These are phyloP conservation scores for Thalassiosira gravida DNA, from an alignment of 352 stramenopile genomes.

Conservation along the genomic window DNA sequence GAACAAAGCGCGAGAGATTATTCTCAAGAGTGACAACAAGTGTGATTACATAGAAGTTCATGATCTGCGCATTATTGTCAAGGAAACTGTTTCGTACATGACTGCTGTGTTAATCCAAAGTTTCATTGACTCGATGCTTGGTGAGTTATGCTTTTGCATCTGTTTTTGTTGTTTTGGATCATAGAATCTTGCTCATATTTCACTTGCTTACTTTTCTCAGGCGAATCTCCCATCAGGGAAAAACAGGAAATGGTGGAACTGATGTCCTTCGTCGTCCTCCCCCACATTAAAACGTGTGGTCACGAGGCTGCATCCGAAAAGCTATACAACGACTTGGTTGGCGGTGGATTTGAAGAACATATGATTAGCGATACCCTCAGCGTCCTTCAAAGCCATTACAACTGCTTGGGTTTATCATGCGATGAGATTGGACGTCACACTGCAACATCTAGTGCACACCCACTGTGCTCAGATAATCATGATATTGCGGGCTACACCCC, in stretches of 20 bases:
- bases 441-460: slow-evolving; percentile 17
- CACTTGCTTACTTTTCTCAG: slow-evolving; percentile 50
- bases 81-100: slow-evolving; percentile 66
- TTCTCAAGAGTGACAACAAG: slow-evolving; percentile 29
- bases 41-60: slow-evolving; percentile 34
- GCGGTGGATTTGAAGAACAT: slow-evolving; percentile 30
- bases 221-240: slow-evolving; percentile 34
- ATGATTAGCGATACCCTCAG: slow-evolving; percentile 44
- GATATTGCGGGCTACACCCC: slow-evolving; percentile 58
- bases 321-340: slow-evolving; percentile 60
- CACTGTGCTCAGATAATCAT: slow-evolving; percentile 47
- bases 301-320: slow-evolving; percentile 48
- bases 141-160: slow-evolving; percentile 34
- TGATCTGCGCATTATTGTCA: slow-evolving; percentile 59
- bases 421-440: slow-evolving; percentile 60
- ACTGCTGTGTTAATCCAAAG: slow-evolving; percentile 62
- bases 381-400: slow-evolving; percentile 63
- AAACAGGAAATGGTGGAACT: slow-evolving; percentile 74
- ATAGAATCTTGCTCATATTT: slow-evolving; percentile 50
- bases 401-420: slow-evolving; percentile 77
- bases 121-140: slow-evolving; percentile 60
- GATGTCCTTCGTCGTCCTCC: slow-evolving; percentile 69
- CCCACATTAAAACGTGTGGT: slow-evolving; percentile 71
- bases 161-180: slow-evolving; percentile 40
- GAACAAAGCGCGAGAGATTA: slow-evolving; percentile 39